These are phyloP conservation scores for Nicotiana rustica DNA, from an alignment of 305 asterid genomes.

Conservation along the genomic window DNA sequence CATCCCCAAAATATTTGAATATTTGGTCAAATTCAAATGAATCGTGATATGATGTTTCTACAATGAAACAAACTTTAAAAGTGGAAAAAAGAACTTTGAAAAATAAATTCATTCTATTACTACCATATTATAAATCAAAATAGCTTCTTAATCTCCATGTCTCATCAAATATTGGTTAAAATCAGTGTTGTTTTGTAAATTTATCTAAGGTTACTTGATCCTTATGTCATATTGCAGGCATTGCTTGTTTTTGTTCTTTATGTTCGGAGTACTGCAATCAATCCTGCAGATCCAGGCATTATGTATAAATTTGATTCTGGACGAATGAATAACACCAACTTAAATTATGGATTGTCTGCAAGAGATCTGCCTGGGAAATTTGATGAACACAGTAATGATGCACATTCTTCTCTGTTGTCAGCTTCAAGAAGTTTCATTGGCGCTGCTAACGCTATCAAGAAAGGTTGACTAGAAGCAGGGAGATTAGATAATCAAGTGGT, in stretches of 20 bases:
- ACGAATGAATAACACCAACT: constrained; percentile 50
- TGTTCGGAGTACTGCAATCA: constrained; percentile 93
- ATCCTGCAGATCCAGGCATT: constrained; percentile 99
- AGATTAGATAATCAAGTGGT: constrained; percentile 57
- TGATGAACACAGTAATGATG: constrained; percentile 74
- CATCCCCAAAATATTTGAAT: constrained; percentile 22
- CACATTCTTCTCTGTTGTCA: constrained; percentile 74
- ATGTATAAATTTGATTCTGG: constrained; percentile 75
- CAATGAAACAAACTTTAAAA: not conserved
- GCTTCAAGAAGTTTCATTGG: constrained; percentile 76
- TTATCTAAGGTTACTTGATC: not conserved
- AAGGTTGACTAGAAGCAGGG: constrained; percentile 71
- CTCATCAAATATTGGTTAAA: not conserved
- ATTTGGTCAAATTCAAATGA: constrained; percentile 8
- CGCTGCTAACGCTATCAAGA: constrained; percentile 71
- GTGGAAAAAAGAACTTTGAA: not conserved
- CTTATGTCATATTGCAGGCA: constrained; percentile 63
- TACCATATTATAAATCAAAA: constrained; percentile 6
- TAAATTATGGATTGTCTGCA: constrained; percentile 58
- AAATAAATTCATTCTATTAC: not conserved
- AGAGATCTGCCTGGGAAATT: constrained; percentile 56
- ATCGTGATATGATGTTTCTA: not conserved
- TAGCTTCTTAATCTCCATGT: constrained; percentile 21
- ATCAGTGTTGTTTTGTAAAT: not conserved
- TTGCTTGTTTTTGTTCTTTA: constrained; percentile 86